Base-by-base conservation (phyloP, 2,329 filamentous ascomycete species). In the Fusarium virguliforme region DNA sequence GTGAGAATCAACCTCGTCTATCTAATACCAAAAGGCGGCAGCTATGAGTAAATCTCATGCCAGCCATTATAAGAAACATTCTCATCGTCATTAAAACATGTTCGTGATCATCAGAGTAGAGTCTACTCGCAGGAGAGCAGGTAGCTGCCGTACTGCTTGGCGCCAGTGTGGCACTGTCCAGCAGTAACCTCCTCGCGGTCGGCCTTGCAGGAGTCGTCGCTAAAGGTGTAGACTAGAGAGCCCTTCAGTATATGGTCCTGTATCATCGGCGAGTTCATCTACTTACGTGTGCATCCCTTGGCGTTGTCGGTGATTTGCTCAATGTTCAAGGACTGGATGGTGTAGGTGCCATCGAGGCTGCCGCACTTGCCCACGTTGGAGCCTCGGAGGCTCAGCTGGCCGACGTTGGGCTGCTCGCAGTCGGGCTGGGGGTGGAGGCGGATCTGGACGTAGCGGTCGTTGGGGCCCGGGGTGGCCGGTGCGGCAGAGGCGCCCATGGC, bases 341-440 rank as follows among this genome's bases (percentile, higher is more conserved):
- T 55, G 46, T 50, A 50, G 13, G 32, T 35, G 3, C 35, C 53
- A 3, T 55, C 53, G 13, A 55, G 34, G 34, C 30, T 18, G 12
- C 51, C 32, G 30, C 58, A 65, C 18, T 35, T 35, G 37, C 58
- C 58, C 28, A 62, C 40, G 5, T 43, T 37, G 4, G 51, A 26
- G 9, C 60, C 58, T 37, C 56, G 60, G 41, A 65, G 1, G 43
- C 63, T 60, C 10, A 62, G 10, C 9, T 65, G 30, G 15, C 63
- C 63, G 15, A 62, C 35, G 37, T 65, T 65, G 2, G 41, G 60
- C 35, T 65, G 34, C 6, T 41, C 4, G 35, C 63, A 65, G 9
- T 30, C 51, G 7, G 63, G 22, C 9, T 62, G 38, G 12, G 50
- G 38, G 30, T 51, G 53, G 5, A 65, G 26, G 7, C 63, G 63